A percentile compares a stretch with the other conserved stretches of the same genome.
phyloP scores from a whole-genome alignment of 148 eudicot species.

The Vaccinium corymbosum region DNA sequence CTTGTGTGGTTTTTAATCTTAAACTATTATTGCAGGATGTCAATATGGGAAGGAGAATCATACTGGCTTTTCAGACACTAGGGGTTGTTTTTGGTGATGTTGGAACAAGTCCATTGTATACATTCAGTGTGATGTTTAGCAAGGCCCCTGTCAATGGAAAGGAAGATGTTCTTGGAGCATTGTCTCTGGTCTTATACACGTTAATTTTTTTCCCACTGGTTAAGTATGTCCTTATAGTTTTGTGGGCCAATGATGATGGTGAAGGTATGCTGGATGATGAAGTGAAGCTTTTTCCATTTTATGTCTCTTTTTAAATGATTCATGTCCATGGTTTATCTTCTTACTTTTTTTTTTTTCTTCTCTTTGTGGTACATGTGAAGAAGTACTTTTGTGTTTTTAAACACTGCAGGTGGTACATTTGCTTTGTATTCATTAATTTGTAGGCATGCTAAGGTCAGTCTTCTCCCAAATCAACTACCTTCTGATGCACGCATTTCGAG shows the following conservation, averaged over 20 bases:
- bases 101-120: constrained; percentile 93
- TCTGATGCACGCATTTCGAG: constrained; percentile 95
- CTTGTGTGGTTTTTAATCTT: constrained; percentile 15
- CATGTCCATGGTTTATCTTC: background rate
- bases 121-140: constrained; percentile 93
- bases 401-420: constrained; percentile 91
- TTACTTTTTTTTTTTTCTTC: constrained; percentile 3
- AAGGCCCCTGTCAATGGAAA: constrained; percentile 81
- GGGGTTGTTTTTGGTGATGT: constrained; percentile 99
- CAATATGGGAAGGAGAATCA: constrained; percentile 55
- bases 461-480: constrained; percentile 89
- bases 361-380: constrained; percentile 16
- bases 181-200: constrained; percentile 88
- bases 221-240: constrained; percentile 80
- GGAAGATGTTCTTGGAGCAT: constrained; percentile 90
- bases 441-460: constrained; percentile 96
- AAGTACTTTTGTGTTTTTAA: constrained; percentile 14
- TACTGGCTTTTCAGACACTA: constrained; percentile 73
- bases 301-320: background rate
- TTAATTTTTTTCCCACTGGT: constrained; percentile 71
- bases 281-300: constrained; percentile 12
- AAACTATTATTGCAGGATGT: constrained; percentile 64
- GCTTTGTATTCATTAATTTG: constrained; percentile 93
- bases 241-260: constrained; percentile 98
- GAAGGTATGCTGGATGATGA: constrained; percentile 59